These are phyloP conservation scores for Microbotryomycetes sp. DNA, from an alignment of 1,284 basidiomycete species.

Conservation along the genomic window DNA sequence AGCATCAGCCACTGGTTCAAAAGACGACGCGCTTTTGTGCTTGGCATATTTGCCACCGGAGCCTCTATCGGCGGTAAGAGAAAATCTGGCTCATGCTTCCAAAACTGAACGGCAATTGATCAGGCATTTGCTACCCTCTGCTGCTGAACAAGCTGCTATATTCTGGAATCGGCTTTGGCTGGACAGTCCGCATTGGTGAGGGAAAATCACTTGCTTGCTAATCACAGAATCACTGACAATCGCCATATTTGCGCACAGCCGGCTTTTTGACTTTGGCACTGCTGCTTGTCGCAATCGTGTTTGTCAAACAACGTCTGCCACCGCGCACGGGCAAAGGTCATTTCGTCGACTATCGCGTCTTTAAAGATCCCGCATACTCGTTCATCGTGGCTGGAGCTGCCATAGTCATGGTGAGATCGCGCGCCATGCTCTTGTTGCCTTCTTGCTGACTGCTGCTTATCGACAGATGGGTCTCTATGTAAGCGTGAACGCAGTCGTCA, in stretches of 20 bases:
- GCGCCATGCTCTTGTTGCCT: too few relatives aligned
- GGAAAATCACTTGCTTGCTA: too few relatives aligned
- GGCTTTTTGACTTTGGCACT: constrained; percentile 30
- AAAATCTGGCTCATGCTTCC: too few relatives aligned
- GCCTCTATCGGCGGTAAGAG: constrained; percentile 30
- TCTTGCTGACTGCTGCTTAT: too few relatives aligned
- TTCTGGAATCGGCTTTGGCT: constrained; percentile 21
- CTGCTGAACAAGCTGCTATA: constrained; percentile 24
- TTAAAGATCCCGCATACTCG: constrained; percentile 30
- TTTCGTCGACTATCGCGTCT: constrained; percentile 24
- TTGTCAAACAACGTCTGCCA: constrained; percentile 27
- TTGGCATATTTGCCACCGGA: constrained; percentile 32
- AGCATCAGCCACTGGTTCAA: constrained; percentile 32
- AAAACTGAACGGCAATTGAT: too few relatives aligned
- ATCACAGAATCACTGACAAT: too few relatives aligned
- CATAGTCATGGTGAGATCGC: constrained; percentile 36
- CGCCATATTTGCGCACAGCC: too few relatives aligned
- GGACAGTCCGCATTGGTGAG: constrained; percentile 25
- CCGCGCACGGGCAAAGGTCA: constrained; percentile 26
- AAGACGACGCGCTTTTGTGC: constrained; percentile 25
- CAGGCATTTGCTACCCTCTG: too few relatives aligned
- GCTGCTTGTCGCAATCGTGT: constrained; percentile 21
- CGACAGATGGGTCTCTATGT: too few relatives aligned
- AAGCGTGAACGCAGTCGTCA: too few relatives aligned
- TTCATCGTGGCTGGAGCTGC: constrained; percentile 30